Evolutionary conservation across 2,329 filamentous ascomycete genomes (phyloP).

Genomic region (Spiromastix sp.): DNA sequence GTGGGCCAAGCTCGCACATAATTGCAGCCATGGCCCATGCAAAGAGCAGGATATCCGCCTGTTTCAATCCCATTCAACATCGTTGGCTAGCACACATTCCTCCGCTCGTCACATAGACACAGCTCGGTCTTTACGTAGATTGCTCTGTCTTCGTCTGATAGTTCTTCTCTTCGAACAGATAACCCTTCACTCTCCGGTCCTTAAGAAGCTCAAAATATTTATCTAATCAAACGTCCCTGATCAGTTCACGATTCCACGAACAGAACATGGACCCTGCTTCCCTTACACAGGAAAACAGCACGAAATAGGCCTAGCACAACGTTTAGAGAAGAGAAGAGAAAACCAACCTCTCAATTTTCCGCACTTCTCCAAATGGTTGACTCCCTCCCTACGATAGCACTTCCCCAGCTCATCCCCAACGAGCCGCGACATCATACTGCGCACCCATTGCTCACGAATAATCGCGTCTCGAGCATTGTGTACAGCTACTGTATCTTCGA

Average conservation of each 20-base stretch:
- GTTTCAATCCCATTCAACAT: neutral
- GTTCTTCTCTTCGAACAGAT: constrained; percentile 55
- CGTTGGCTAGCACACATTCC: neutral
- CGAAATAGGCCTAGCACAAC: too few species aligned
- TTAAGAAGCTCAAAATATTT: constrained; percentile 55
- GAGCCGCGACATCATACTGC: constrained; percentile 57
- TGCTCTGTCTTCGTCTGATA: constrained; percentile 41
- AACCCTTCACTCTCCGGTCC: constrained; percentile 53
- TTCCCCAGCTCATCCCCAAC: constrained; percentile 58
- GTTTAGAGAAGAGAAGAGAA: constrained; percentile 5
- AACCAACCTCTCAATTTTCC: constrained; percentile 52
- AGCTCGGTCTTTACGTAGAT: too few species aligned
- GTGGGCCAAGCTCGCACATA: too few species aligned
- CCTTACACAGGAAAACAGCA: neutral
- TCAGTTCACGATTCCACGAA: constrained; percentile 1
- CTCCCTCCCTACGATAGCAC: constrained; percentile 55
- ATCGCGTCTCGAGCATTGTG: constrained; percentile 56
- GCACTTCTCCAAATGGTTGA: constrained; percentile 60
- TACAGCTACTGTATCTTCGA: constrained; percentile 52
- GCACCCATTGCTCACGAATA: constrained; percentile 58
- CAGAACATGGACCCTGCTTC: neutral
- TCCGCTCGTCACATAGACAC: constrained; percentile 15
- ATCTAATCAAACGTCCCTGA: constrained; percentile 34
- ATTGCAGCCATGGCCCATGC: too few species aligned
- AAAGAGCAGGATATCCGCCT: too few species aligned